Base-by-base conservation (phyloP, 495 filamentous ascomycete species). In the Clavariopsis aquatica region DNA sequence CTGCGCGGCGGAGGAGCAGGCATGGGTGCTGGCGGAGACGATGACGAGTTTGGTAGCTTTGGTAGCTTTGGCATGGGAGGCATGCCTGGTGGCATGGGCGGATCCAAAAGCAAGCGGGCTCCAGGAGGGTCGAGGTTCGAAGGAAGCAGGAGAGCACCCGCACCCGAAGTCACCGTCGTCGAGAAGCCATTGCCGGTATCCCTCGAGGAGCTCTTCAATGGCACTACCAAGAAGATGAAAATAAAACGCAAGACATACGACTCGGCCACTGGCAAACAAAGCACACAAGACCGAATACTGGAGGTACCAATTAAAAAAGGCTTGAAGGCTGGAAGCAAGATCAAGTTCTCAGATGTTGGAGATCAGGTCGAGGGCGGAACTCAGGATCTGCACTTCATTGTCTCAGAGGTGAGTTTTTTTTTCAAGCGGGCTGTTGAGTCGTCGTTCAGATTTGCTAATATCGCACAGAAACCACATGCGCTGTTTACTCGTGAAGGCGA, bases 341-440 rank as follows among this genome's bases (percentile, higher is more conserved):
- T 98, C 69, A 96, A 96, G 78, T 98, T 95, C 72, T 89, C 90
- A 76, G 91, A 92, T 28, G 90, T 98, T 29, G 94, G 95, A 1
- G 95, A 98, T 75, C 92, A 97, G 73, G 92, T 96, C 66, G 94
- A 98, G 73, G 94, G 95, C 28, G 93, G 93, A n/a, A 89, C 91
- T 59, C 95, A 98, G 76, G 95, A 98, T 78, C 75, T 98, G 47
- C 93, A 96, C 74, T 92, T 98, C 69, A 87, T 98, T 52, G 85
- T 98, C 9, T 87, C 89, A 71, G 93, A 97, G 88, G 92, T 96
- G 86, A 77, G 87, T 77, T 45, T 13, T 4, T 24, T 4, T 43
- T n/a, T 23, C 38, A 23, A 13, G 13, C 31, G n/a, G n/a, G n/a
- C n/a, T n/a, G n/a, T 55, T 24, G 3, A 17, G n/a, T 27, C 24